Percentiles rank a stretch among this genome's conserved stretches.
phyloP scores from a whole-genome alignment of 768 basidiomycete genomes.

The Leccinum uliginosum region DNA sequence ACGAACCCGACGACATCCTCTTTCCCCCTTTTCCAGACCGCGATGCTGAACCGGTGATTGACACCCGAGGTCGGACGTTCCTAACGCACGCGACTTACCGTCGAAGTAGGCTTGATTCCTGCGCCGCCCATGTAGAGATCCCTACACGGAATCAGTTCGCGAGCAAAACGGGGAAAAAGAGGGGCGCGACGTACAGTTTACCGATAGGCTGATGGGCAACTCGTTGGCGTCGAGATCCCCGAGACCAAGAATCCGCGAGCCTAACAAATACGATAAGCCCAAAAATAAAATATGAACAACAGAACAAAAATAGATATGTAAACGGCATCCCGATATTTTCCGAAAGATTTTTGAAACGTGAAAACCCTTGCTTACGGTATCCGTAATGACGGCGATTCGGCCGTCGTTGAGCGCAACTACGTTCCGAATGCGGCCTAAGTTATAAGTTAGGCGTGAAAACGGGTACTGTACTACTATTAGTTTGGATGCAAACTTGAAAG shows the following conservation, averaged over 20 bases:
- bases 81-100: conserved; percentile 21
- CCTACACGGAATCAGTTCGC: conserved; percentile 24
- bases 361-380: conserved; percentile 43
- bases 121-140: conserved; percentile 71
- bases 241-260: conserved; percentile 71
- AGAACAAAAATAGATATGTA: not conserved
- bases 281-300: no score
- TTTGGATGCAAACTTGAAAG: no score
- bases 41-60: conserved; percentile 84
- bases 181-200: conserved; percentile 48
- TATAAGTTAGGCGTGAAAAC: no score
- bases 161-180: not conserved
- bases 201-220: conserved; percentile 61
- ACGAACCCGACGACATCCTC: conserved; percentile 43
- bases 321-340: not conserved
- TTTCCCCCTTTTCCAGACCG: conserved; percentile 48
- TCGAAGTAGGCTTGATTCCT: conserved; percentile 52
- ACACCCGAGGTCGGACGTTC: conserved; percentile 61
- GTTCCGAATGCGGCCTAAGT: conserved; percentile 56
- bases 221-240: conserved; percentile 42
- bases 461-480: no score
- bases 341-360: not conserved
- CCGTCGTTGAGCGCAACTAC: conserved; percentile 45
- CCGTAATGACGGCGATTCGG: conserved; percentile 75
- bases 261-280: conserved; percentile 22